These are phyloP conservation scores for Bipolaris victoriae DNA, from an alignment of 2,329 filamentous ascomycete genomes.

Conservation along the genomic window DNA sequence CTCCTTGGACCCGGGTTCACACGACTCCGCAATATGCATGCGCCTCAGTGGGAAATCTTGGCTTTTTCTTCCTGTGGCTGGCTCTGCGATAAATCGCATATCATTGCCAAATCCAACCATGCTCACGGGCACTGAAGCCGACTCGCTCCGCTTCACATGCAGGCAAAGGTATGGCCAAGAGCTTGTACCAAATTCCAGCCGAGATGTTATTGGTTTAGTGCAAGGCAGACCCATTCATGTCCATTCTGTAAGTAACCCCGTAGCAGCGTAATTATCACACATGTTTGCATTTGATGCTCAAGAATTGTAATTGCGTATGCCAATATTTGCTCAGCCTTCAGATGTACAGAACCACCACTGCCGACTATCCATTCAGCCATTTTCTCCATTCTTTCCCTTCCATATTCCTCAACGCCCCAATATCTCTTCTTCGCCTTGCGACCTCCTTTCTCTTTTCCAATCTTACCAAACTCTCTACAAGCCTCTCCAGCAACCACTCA, in stretches of 20 bases:
- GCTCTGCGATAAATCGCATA: not conserved
- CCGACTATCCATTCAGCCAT: not conserved
- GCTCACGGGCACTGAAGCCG: no score
- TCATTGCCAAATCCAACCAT: not conserved
- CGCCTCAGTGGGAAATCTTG: no score
- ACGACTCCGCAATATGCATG: no score
- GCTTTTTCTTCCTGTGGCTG: no score
- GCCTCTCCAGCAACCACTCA: conserved; percentile 69
- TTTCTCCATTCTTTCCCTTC: not conserved
- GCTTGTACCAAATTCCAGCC: no score
- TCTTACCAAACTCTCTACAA: conserved; percentile 67
- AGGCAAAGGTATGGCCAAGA: not conserved
- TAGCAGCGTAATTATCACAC: no score
- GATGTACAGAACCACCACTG: not conserved
- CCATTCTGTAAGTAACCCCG: no score
- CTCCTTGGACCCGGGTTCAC: no score
- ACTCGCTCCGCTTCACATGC: not conserved
- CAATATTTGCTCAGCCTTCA: not conserved
- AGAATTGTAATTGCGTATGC: no score
- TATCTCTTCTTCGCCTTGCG: not conserved
- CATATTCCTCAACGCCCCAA: conserved; percentile 7
- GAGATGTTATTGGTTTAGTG: no score
- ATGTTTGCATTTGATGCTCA: not conserved
- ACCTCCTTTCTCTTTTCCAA: conserved; percentile 36
- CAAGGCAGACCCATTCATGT: no score